Percentiles rank a stretch among this genome's conserved stretches.
phyloP scores from a whole-genome alignment of 2,329 filamentous ascomycete genomes.

The Penicillium corylophilum region DNA sequence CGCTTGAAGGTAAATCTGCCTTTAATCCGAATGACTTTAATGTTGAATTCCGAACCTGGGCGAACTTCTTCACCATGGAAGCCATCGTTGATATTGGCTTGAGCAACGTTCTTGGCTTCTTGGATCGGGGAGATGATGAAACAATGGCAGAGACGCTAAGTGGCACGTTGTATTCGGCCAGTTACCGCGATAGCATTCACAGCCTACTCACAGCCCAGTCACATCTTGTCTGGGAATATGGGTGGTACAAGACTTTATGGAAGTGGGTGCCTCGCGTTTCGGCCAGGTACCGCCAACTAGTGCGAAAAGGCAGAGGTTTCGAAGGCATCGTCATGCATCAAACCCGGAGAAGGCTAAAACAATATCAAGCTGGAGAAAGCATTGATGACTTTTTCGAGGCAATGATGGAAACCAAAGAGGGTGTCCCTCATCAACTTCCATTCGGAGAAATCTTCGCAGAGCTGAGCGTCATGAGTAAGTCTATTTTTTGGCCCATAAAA shows the following conservation, averaged over 20 bases:
- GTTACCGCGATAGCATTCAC: constrained; percentile 14
- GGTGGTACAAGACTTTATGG: too few relatives aligned
- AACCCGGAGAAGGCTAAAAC: too few relatives aligned
- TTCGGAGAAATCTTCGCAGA: constrained; percentile 60
- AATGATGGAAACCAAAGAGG: constrained; percentile 51
- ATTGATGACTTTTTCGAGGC: constrained; percentile 57
- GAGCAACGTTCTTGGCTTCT: constrained; percentile 35
- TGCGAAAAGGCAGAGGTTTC: too few relatives aligned
- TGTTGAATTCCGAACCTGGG: constrained; percentile 39
- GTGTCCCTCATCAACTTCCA: constrained; percentile 46
- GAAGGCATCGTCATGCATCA: too few relatives aligned
- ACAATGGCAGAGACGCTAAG: constrained; percentile 20
- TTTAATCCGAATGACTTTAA: constrained; percentile 25
- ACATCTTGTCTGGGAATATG: constrained; percentile 1
- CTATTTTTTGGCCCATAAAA: background rate
- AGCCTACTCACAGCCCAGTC: constrained; percentile 6
- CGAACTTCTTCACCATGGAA: constrained; percentile 38
- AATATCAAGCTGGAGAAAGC: constrained; percentile 48
- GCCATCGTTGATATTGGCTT: constrained; percentile 44
- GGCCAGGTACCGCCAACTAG: too few relatives aligned
- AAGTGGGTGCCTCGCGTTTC: too few relatives aligned
- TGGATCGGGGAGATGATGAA: constrained; percentile 37
- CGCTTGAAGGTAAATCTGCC: constrained; percentile 4
- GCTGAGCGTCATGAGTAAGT: constrained; percentile 31
- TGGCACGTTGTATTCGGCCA: too few relatives aligned